Conservation (phyloP, 108 stramenopile genomes). For the Poteriospumella lacustris region DNA sequence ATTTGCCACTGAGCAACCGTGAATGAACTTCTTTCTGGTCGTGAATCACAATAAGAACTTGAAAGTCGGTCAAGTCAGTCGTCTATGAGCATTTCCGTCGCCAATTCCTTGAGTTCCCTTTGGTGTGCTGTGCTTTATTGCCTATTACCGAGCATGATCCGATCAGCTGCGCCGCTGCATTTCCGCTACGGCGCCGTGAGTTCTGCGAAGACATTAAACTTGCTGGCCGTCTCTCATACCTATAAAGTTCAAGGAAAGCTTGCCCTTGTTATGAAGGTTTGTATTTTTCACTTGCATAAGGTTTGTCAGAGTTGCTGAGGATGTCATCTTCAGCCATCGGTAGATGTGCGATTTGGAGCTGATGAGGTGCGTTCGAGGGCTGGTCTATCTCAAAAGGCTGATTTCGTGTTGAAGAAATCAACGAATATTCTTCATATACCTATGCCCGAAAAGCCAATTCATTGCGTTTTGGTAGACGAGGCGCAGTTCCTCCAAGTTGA, state of each 20-base stretch:
- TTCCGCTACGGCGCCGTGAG: slow-evolving; percentile 8
- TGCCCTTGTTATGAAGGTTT: slow-evolving; percentile 2
- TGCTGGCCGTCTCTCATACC: slow-evolving; percentile 21
- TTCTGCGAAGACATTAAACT: slow-evolving; percentile 19
- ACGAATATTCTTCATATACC: slow-evolving; percentile 6
- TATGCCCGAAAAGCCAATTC: not conserved
- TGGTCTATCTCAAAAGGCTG: slow-evolving; percentile 12
- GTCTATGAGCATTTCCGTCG: no score
- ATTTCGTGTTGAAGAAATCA: not conserved
- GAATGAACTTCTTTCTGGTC: no score
- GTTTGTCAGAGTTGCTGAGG: not conserved
- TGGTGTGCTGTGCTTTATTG: no score
- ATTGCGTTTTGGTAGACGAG: slow-evolving; percentile 23
- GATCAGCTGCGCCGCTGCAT: no score
- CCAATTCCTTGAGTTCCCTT: no score
- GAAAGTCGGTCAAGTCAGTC: no score
- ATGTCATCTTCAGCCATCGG: not conserved
- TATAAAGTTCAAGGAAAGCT: slow-evolving; percentile 16
- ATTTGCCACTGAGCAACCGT: no score
- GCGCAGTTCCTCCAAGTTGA: not conserved
- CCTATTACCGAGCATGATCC: no score
- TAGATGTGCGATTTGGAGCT: slow-evolving; percentile 17
- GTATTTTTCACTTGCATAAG: not conserved
- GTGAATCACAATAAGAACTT: no score
- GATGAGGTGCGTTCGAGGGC: not conserved